These are phyloP conservation scores for Fusarium sp. DNA, from an alignment of 2,329 filamentous ascomycete genomes.

Conservation along the genomic window DNA sequence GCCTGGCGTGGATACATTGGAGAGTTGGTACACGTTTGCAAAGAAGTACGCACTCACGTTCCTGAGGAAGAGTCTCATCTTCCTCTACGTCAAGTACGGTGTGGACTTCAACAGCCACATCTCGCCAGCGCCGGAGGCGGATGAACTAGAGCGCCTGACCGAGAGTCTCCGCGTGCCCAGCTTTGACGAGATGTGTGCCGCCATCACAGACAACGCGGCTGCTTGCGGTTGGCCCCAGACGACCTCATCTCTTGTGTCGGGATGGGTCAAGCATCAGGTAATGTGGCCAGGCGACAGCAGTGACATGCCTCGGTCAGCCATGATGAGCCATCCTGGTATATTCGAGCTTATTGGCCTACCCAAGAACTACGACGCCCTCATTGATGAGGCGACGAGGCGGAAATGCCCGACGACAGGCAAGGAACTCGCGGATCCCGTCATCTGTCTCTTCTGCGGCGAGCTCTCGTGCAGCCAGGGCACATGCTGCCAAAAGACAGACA, in stretches of 20 bases:
- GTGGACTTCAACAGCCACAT: constrained; percentile 84
- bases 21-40: constrained; percentile 70
- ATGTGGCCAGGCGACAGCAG: constrained; percentile 50
- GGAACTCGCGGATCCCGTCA: constrained; percentile 88
- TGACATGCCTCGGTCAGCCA: constrained; percentile 56
- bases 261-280: constrained; percentile 80
- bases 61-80: constrained; percentile 84
- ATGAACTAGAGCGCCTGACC: constrained; percentile 86
- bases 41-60: constrained; percentile 91
- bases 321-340: constrained; percentile 84
- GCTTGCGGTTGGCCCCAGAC: constrained; percentile 63
- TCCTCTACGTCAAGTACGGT: constrained; percentile 89
- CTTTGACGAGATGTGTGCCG: constrained; percentile 81
- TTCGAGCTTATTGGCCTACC: constrained; percentile 94
- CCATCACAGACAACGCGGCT: constrained; percentile 60
- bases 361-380: constrained; percentile 90
- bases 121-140: constrained; percentile 70
- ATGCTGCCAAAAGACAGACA: constrained; percentile 81
- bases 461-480: constrained; percentile 95
- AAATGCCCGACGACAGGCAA: constrained; percentile 91
- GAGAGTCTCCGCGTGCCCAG: constrained; percentile 80
- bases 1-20: constrained; percentile 64
- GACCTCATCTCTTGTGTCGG: constrained; percentile 62
- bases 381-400: constrained; percentile 88
- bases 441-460: constrained; percentile 96